phyloP scores from a whole-genome alignment of 2,329 filamentous ascomycete genomes.

The Stylonectria norvegica region DNA sequence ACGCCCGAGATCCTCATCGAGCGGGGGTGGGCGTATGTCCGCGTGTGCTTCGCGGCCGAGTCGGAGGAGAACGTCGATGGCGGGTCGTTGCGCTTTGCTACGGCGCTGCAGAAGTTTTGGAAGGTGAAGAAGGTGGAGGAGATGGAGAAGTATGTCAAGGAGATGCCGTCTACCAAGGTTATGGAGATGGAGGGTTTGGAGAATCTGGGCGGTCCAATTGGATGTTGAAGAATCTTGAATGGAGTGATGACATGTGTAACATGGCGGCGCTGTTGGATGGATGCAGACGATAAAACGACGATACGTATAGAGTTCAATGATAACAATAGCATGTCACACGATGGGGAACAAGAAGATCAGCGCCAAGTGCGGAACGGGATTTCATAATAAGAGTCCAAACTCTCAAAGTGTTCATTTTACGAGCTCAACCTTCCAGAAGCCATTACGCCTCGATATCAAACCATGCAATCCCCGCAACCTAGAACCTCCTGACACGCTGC shows the following conservation, averaged over 20 bases:
- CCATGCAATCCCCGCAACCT: slow-evolving; percentile 30
- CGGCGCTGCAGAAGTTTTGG: slow-evolving; percentile 74
- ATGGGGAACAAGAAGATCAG: slow-evolving; percentile 6
- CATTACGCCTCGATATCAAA: slow-evolving; percentile 38
- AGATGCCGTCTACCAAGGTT: slow-evolving; percentile 21
- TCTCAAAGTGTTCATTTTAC: slow-evolving; percentile 31
- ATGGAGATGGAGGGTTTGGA: slow-evolving; percentile 21
- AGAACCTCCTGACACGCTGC: slow-evolving; percentile 31
- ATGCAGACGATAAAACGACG: no score
- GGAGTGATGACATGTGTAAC: neutral
- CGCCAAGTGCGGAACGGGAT: slow-evolving; percentile 21
- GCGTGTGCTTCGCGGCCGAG: slow-evolving; percentile 84
- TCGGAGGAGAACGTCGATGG: slow-evolving; percentile 64
- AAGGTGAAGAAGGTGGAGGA: slow-evolving; percentile 62
- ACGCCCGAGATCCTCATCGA: slow-evolving; percentile 54
- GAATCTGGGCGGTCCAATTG: slow-evolving; percentile 30
- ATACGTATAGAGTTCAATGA: no score
- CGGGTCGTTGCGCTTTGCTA: slow-evolving; percentile 61
- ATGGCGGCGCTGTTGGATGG: no score
- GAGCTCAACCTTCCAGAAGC: slow-evolving; percentile 36
- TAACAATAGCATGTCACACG: no score
- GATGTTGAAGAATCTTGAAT: slow-evolving; percentile 21
- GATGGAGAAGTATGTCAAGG: slow-evolving; percentile 60
- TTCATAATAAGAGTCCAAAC: slow-evolving; percentile 33
- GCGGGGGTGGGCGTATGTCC: slow-evolving; percentile 67